Percentiles rank a stretch among this genome's conserved stretches.
Conservation (phyloP, 2,329 filamentous ascomycete species). For the Aspergillus ustus region DNA sequence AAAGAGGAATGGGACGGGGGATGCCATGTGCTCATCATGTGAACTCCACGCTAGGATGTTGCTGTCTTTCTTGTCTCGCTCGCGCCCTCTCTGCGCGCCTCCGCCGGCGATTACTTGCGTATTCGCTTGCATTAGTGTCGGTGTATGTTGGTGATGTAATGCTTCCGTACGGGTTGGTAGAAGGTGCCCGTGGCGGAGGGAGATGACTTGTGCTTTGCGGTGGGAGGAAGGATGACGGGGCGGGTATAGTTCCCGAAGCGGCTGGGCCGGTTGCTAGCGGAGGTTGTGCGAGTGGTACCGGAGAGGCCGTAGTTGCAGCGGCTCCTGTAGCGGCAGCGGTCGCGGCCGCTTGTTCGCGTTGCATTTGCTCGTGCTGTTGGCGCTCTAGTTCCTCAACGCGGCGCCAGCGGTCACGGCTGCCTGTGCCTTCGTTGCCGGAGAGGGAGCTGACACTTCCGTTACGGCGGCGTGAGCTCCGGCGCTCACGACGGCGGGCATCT, state of each 20-base stretch:
- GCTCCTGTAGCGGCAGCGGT: constrained; percentile 32
- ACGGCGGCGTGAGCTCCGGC: constrained; percentile 46
- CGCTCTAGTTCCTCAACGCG: constrained; percentile 55
- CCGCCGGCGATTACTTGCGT: constrained; percentile 58
- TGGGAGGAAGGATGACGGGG: constrained; percentile 31
- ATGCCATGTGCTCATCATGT: constrained; percentile 36
- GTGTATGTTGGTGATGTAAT: constrained; percentile 50
- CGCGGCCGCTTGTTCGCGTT: constrained; percentile 41
- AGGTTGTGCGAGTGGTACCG: constrained; percentile 8
- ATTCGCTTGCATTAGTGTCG: constrained; percentile 56
- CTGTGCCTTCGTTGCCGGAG: constrained; percentile 45
- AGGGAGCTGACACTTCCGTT: constrained; percentile 48
- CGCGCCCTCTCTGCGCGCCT: constrained; percentile 58
- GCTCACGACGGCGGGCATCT: constrained; percentile 56
- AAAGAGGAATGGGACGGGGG: background rate
- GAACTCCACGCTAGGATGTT: constrained; percentile 51
- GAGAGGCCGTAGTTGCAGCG: constrained; percentile 25
- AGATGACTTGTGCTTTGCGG: constrained; percentile 28
- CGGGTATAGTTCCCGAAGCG: constrained; percentile 31
- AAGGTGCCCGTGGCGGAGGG: constrained; percentile 38
- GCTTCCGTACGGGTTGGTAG: constrained; percentile 48
- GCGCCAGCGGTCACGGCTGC: constrained; percentile 50
- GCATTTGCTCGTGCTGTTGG: constrained; percentile 50
- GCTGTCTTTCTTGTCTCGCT: constrained; percentile 50
- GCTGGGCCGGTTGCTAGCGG: constrained; percentile 14